Percentiles rank a stretch among this genome's conserved stretches.
Conservation (phyloP, 495 filamentous ascomycete species). For the Bacidia gigantensis region DNA sequence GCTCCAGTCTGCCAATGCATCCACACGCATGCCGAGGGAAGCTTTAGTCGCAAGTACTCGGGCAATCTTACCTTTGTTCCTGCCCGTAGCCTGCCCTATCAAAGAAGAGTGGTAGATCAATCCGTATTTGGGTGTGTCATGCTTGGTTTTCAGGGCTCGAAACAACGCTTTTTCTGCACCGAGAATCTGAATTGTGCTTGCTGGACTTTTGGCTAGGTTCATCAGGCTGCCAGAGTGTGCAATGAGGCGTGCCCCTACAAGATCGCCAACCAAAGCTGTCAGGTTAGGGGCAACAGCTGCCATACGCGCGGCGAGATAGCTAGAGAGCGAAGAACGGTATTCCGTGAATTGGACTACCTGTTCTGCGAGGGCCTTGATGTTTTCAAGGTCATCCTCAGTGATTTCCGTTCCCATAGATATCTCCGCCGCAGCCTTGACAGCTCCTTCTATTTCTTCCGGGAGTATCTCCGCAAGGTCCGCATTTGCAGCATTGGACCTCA, state of each 20-base stretch:
- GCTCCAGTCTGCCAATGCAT: constrained; percentile 74
- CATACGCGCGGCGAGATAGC: constrained; percentile 88
- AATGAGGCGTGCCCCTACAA: constrained; percentile 91
- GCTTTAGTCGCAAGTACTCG: constrained; percentile 90
- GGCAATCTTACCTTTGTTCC: constrained; percentile 99
- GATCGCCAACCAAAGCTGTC: constrained; percentile 81
- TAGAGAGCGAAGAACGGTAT: constrained; percentile 74
- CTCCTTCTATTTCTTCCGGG: constrained; percentile 86
- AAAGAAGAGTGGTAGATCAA: constrained; percentile 96
- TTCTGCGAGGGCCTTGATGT: constrained; percentile 79
- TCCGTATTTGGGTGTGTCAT: constrained; percentile 98
- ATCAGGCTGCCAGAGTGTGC: constrained; percentile 89
- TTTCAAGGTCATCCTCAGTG: constrained; percentile 71
- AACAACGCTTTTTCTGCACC: constrained; percentile 98
- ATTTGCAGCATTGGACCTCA: constrained; percentile 59
- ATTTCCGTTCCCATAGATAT: constrained; percentile 98
- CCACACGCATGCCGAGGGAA: constrained; percentile 81
- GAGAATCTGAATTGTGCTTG: constrained; percentile 92
- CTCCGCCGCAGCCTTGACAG: constrained; percentile 87
- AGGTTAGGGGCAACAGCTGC: constrained; percentile 92
- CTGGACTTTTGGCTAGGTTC: constrained; percentile 92
- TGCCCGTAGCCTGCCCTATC: constrained; percentile 88
- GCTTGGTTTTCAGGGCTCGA: constrained; percentile 96
- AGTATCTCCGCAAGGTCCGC: constrained; percentile 83
- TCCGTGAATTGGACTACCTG: constrained; percentile 85